Evolutionary conservation across 1,284 basidiomycete genomes (phyloP), one percentile per base, ranked within the genome.

Genomic region (Pseudozyma sp.): DNA sequence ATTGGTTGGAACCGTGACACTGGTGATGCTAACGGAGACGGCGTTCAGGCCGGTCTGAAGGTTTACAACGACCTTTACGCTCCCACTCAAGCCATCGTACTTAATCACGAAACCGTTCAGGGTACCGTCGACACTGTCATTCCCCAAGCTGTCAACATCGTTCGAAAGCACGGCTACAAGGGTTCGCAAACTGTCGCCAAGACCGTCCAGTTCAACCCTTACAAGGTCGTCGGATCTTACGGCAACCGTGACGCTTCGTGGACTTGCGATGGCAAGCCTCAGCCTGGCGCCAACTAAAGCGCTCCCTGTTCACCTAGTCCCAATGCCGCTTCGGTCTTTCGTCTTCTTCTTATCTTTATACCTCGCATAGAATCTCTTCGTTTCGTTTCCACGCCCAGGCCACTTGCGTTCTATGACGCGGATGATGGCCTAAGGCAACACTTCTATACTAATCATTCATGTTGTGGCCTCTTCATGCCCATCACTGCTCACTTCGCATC

Each of bases 91-190:
- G 76, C 73, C 34, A 81, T 81, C 42, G 53, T 80, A 11, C 67
- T 81, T 44, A 80, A 79, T 60, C 79, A 81, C 65, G 79, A 81
- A 67, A 81, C 79, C 13, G 78, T 77, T 16, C 7, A 59, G 2
- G 70, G 57, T 3, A 80, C 79, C 11, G 43, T 52, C 19, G 42
- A 64, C 45, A 56, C 49, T 7, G 58, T 78, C 16, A 73, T 81
- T 44, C 79, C 79, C 8, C 58, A 72, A 39, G 77, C 76, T 16
- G 58, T 80, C 68, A 59, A 78, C 25, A 78, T 78, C 14, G 57
- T 76, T 4, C 47, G 57, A 2, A 18, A 73, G 25, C 77, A 81
- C 59, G 78, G 78, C 11, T 81, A 80, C 70, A 31, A 3, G n/a
- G 68, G 76, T 9, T 55, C 54, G 19, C 52, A 58, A n/a, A 81